Base-by-base conservation (phyloP, 2,329 filamentous ascomycete species). In the Nemania serpens region DNA sequence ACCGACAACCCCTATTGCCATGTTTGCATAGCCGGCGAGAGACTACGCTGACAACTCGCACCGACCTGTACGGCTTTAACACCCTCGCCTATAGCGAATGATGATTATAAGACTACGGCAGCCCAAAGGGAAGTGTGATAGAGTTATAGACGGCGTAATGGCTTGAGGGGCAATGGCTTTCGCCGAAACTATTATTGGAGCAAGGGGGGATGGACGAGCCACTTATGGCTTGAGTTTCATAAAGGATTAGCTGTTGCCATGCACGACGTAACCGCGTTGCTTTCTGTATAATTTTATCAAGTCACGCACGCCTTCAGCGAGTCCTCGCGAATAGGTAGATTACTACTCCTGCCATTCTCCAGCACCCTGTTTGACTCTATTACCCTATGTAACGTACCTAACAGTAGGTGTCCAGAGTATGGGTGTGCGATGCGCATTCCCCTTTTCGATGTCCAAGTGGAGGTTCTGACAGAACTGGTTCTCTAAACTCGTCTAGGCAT, bases 11-110 rank as follows among this genome's bases (percentile, higher is more conserved):
- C 81, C 78, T 59, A 90, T 86, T 0, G 89, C 90, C 5, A 87
- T 81, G 56, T 87, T 90, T 93, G 90, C 89, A 93, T 93, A 6
- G 88, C 87, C 1, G 90, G 90, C 0, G 90, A 92, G 58, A 93
- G 74, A 71, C 88, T 91, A 76, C 90, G 91, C 51, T 82, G 84
- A 10, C 90, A 85, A 57, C 88, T 88, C 56, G 84, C 87, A n/a
- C 90, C 90, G 52, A 92, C 84, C 36, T 88, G 66, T 89, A 90
- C 56, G n/a, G 91, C 86, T 51, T 88, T 85, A 80, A 93, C 86
- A 0, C 87, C 81, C 42, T 91, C 87, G 53, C 60, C 57, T 2
- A 87, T 84, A 1, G 88, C 79, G 59, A 89, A 90, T 1, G 85
- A 87, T 3, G 85, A 80, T 68, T 87, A 91, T 0, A 92, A 79